phyloP scores from a whole-genome alignment of 345 rosid species.

The Aethionema arabicum region DNA sequence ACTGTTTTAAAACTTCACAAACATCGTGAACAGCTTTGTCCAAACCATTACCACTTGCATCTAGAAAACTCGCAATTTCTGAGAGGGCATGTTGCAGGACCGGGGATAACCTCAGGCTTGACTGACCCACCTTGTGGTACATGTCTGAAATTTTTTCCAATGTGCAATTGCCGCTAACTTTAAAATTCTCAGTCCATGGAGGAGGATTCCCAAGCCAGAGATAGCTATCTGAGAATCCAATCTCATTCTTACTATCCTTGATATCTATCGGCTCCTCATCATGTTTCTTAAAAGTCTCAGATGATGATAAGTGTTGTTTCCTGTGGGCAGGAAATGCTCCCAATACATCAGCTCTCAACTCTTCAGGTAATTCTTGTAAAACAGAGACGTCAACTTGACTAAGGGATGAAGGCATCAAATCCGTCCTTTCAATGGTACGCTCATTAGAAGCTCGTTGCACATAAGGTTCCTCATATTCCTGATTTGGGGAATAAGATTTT shows the following conservation, averaged over 20 bases:
- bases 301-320: constrained; percentile 40
- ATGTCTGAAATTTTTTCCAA: constrained; percentile 56
- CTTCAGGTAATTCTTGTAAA: constrained; percentile 81
- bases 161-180: constrained; percentile 48
- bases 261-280: constrained; percentile 33
- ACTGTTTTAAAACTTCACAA: constrained; percentile 64
- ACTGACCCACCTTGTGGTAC: constrained; percentile 51
- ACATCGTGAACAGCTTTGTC: constrained; percentile 49
- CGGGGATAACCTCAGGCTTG: constrained; percentile 48
- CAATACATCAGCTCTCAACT: constrained; percentile 63
- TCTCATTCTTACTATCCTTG: constrained; percentile 40
- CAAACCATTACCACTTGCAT: constrained; percentile 43
- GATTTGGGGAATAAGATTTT: constrained; percentile 18
- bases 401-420: constrained; percentile 72
- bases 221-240: constrained; percentile 31
- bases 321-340: constrained; percentile 63
- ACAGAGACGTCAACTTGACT: constrained; percentile 80
- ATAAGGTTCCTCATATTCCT: constrained; percentile 24
- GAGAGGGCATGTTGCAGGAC: constrained; percentile 53
- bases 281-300: constrained; percentile 40
- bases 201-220: constrained; percentile 87
- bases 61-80: constrained; percentile 32
- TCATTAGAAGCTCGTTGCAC: constrained; percentile 31
- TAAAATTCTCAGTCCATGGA: constrained; percentile 64
- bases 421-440: constrained; percentile 39